Conservation (phyloP, 345 rosid species). For the Murraya paniculata region DNA sequence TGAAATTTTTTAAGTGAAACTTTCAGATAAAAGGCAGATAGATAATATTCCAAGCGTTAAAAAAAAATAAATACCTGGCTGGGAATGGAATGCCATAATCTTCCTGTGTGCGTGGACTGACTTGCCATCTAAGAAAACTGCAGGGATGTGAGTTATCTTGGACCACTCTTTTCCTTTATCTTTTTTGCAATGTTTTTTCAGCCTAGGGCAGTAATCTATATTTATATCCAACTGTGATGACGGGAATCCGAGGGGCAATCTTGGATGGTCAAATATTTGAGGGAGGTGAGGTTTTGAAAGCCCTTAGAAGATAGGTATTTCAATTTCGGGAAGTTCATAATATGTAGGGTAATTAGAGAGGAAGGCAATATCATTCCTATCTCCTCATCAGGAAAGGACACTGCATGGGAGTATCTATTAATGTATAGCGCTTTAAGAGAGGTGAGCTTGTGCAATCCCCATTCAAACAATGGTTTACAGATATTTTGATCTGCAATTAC, state of each 20-base stretch:
- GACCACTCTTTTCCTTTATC: background rate
- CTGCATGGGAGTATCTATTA: background rate
- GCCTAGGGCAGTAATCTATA: background rate
- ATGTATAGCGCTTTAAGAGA: background rate
- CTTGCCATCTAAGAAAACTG: background rate
- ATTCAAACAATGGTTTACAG: background rate
- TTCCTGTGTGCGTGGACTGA: background rate
- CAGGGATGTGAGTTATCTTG: background rate
- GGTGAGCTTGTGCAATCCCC: constrained; percentile 22
- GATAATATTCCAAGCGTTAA: too few species aligned
- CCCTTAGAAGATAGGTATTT: constrained; percentile 7
- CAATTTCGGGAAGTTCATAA: constrained; percentile 7
- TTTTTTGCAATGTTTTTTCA: background rate
- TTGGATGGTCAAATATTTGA: background rate
- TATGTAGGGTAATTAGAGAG: background rate
- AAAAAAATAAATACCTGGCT: too few species aligned
- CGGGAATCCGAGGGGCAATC: background rate
- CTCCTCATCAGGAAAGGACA: constrained; percentile 19
- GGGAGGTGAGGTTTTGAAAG: constrained; percentile 9
- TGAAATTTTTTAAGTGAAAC: too few species aligned
- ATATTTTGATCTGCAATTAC: background rate
- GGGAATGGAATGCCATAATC: too few species aligned
- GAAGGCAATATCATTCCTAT: constrained; percentile 16
- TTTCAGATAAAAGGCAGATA: too few species aligned
- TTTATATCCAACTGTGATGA: background rate